A percentile compares a stretch with the other conserved stretches of the same genome.
Conservation (phyloP, 345 rosid genomes). For the Populus euphratica region DNA sequence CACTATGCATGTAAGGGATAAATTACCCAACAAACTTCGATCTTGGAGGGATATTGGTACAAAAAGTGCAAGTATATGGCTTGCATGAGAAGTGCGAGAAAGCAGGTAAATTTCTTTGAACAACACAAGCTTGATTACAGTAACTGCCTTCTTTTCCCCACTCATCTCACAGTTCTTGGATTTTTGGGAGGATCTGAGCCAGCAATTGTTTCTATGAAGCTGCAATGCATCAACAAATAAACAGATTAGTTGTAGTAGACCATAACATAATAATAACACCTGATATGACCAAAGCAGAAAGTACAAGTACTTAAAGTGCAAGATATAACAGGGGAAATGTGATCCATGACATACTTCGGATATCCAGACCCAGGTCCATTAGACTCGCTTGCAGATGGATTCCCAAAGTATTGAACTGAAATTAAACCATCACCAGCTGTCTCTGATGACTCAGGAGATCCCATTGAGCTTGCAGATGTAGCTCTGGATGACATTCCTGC, state of each 20-base stretch:
- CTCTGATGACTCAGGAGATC: conserved; percentile 47
- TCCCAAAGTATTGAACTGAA: conserved; percentile 51
- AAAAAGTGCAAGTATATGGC: conserved; percentile 10
- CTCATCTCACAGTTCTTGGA: conserved; percentile 33
- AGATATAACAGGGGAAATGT: background rate
- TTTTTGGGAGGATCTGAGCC: conserved; percentile 40
- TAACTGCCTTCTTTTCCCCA: background rate
- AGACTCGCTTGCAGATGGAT: conserved; percentile 40
- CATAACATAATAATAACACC: background rate
- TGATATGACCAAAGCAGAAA: background rate
- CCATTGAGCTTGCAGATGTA: conserved; percentile 31
- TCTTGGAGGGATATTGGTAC: conserved; percentile 10
- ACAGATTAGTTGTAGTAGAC: background rate
- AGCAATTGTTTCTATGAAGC: conserved; percentile 47
- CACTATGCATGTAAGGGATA: conserved; percentile 23
- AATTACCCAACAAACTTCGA: conserved; percentile 22
- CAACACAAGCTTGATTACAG: background rate
- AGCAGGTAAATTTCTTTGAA: background rate
- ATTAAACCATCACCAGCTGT: conserved; percentile 39
- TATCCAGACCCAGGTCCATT: conserved; percentile 34
- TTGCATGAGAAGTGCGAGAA: conserved; percentile 5
- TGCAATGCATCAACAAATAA: conserved; percentile 20
- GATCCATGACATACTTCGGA: conserved; percentile 38
- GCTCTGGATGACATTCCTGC: conserved; percentile 65
- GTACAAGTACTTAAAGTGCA: background rate